These are phyloP conservation scores for Lycium ferocissimum DNA, from an alignment of 257 asterid species.

Conservation along the genomic window DNA sequence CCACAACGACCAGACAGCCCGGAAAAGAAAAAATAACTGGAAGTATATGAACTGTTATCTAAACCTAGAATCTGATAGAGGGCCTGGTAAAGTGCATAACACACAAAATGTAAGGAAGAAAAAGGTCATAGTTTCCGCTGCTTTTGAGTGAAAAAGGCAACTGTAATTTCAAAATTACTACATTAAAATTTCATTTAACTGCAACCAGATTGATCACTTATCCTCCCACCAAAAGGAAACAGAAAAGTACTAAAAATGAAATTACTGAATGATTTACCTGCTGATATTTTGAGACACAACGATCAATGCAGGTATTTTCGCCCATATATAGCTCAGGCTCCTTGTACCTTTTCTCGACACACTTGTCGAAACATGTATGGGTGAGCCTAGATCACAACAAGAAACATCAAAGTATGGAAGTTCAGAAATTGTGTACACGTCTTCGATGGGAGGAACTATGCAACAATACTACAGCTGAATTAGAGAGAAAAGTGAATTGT, in stretches of 20 bases:
- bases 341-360: constrained; percentile 50
- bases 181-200: neutral
- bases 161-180: constrained; percentile 1
- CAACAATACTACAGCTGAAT: neutral
- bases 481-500: constrained; percentile 14
- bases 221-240: neutral
- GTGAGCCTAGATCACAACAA: constrained; percentile 47
- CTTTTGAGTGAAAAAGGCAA: neutral
- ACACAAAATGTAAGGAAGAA: neutral
- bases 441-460: neutral
- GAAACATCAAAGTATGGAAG: neutral
- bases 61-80: constrained; percentile 15
- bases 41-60: neutral
- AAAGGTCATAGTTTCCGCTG: neutral
- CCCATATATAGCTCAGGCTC: constrained; percentile 54
- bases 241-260: neutral
- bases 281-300: constrained; percentile 59
- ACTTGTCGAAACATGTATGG: constrained; percentile 51
- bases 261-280: constrained; percentile 43
- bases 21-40: neutral
- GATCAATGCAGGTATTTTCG: constrained; percentile 60
- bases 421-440: neutral
- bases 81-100: neutral
- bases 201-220: constrained; percentile 1
- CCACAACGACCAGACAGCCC: neutral